Evolutionary conservation across 345 rosid species (phyloP).

Genomic region (Acer yangbiense): DNA sequence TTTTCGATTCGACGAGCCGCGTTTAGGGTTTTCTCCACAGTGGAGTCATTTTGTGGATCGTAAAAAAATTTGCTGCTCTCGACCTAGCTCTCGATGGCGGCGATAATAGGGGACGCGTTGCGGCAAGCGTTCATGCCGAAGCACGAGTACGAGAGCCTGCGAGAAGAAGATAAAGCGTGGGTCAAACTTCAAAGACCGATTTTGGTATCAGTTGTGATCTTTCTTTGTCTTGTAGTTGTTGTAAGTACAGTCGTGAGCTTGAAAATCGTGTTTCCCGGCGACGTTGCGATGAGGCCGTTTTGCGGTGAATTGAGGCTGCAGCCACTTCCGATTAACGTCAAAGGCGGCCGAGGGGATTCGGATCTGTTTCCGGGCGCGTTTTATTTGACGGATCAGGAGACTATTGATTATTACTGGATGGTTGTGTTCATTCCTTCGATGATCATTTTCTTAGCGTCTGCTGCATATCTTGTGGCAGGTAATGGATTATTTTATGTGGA

Average conservation of each 20-base stretch:
- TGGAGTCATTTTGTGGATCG: background rate
- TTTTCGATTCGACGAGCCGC: background rate
- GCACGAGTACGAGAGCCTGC: conserved; percentile 79
- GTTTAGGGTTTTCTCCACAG: conserved; percentile 10
- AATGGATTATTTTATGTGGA: conserved; percentile 3
- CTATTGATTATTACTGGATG: conserved; percentile 89
- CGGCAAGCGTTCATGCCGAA: conserved; percentile 93
- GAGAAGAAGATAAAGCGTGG: conserved; percentile 87
- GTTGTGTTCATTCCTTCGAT: conserved; percentile 72
- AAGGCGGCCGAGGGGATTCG: conserved; percentile 52
- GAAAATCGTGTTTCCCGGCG: conserved; percentile 75
- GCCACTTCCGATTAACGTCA: conserved; percentile 49
- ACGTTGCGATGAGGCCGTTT: conserved; percentile 61
- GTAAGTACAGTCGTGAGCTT: conserved; percentile 67
- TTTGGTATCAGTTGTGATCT: conserved; percentile 27
- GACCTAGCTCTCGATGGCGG: conserved; percentile 41
- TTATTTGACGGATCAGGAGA: conserved; percentile 88
- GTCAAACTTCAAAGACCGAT: conserved; percentile 65
- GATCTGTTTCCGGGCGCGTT: conserved; percentile 70
- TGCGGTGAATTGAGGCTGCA: conserved; percentile 63
- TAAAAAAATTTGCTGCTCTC: background rate
- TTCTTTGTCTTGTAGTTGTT: conserved; percentile 46
- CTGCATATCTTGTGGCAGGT: conserved; percentile 80
- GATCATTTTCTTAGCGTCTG: conserved; percentile 63
- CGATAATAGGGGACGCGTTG: conserved; percentile 77